phyloP scores from a whole-genome alignment of 2,329 filamentous ascomycete species.

The Chaetothyriales sp. region DNA sequence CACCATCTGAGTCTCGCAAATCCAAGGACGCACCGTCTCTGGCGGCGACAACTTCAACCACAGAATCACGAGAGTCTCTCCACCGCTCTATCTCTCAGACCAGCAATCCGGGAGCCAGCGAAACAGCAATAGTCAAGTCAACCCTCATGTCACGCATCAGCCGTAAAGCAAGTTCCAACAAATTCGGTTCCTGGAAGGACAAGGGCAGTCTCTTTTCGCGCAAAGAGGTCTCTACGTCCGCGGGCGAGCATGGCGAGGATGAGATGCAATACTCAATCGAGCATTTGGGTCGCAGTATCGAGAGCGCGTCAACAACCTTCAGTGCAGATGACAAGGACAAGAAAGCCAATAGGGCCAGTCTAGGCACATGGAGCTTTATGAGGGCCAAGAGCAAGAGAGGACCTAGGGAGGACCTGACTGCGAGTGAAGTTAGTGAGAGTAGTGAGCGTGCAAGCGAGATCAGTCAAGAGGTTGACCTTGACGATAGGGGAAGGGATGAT shows the following conservation, averaged over 20 bases:
- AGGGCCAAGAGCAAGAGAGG: constrained; percentile 24
- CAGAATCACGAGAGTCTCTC: constrained; percentile 34
- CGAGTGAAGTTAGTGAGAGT: constrained; percentile 24
- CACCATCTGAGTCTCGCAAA: constrained; percentile 30
- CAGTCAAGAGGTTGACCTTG: constrained; percentile 28
- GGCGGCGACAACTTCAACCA: constrained; percentile 24
- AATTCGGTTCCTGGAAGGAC: constrained; percentile 37
- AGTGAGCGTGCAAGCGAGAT: constrained; percentile 30
- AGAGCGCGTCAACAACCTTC: constrained; percentile 14
- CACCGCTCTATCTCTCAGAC: constrained; percentile 31
- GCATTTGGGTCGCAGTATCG: constrained; percentile 16
- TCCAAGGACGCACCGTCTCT: constrained; percentile 32
- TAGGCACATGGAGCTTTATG: constrained; percentile 31
- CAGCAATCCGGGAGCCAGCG: constrained; percentile 25
- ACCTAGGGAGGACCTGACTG: constrained; percentile 13
- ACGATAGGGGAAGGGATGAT: constrained; percentile 16
- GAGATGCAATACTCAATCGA: constrained; percentile 21
- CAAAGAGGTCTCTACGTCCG: constrained; percentile 26
- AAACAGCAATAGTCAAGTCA: constrained; percentile 24
- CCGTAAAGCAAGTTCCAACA: constrained; percentile 30
- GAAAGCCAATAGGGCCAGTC: constrained; percentile 28
- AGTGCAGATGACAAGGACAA: constrained; percentile 24
- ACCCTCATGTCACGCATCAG: constrained; percentile 38
- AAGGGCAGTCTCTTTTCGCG: constrained; percentile 31
- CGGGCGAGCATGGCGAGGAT: constrained; percentile 32